Evolutionary conservation across 768 basidiomycete species (phyloP), one percentile per base, ranked within the genome.

Genomic region (Clathrus columnatus): DNA sequence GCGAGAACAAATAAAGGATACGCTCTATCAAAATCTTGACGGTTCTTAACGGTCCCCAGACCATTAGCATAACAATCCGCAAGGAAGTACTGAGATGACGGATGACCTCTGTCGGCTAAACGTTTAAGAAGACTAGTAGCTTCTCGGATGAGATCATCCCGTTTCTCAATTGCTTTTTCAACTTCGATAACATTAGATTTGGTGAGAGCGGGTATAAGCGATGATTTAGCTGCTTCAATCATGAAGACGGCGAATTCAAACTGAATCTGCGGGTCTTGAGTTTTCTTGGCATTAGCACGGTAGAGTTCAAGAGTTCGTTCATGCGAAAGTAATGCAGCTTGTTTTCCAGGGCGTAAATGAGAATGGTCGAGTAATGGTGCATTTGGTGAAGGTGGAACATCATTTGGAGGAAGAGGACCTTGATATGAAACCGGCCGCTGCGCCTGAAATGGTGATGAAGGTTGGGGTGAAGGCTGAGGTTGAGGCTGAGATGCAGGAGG

Each of bases 231-330:
- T 48, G 94, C 91, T 65, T 97, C 96, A 66, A 99, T 87, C 88
- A 97, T 93, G 77, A 98, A 97, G 7, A 94, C 91, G 41, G 95
- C 91, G 62, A 99, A 97, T 68, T 99, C 96, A 75, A 93, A 98
- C 67, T 95, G 94, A 54, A 97, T 74, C 64, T 97, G 91, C 0
- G 95, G 94, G 68, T 98, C 92, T 72, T 96, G 92, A 0, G 94
- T 96, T 73, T 98, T 98, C 74, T 95, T 96, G 28, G 95, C 96
- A 69, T 99, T 99, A 44, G 86, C 83, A 47, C 96, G 88, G 74
- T 99, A 99, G 59, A 96, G 83, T 69, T 97, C 93, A 57, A 99
- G 83, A 1, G 96, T 98, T 57, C 89, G 89, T 70, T 94, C 92
- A 68, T 97, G 89, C 0, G 91, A 93, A 61, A 97, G 84, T 11